phyloP scores from a whole-genome alignment of 306 rosid genomes.

The Benincasa hispida region DNA sequence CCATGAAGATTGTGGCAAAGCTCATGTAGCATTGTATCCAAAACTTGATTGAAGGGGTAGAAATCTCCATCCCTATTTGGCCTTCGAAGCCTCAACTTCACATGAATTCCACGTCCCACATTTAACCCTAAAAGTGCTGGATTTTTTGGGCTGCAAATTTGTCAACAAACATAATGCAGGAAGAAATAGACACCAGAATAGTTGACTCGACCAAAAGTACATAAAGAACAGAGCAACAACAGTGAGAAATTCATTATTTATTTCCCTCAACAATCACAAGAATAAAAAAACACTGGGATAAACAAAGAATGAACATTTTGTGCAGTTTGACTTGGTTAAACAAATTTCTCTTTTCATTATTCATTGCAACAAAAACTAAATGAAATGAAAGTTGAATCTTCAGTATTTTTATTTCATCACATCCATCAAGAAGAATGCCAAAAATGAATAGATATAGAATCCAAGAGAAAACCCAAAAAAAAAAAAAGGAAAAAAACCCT shows the following conservation, averaged over 20 bases:
- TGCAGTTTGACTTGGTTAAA: not conserved
- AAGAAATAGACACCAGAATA: not conserved
- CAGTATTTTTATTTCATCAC: not conserved
- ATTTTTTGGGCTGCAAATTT: slow-evolving; percentile 53
- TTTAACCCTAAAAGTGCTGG: slow-evolving; percentile 65
- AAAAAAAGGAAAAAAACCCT: no score
- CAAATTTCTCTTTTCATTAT: not conserved
- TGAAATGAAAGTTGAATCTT: not conserved
- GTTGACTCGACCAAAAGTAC: not conserved
- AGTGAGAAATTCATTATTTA: not conserved
- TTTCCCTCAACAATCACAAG: not conserved
- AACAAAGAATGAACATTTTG: not conserved
- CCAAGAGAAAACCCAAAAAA: not conserved
- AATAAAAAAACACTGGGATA: not conserved
- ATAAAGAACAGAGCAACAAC: not conserved
- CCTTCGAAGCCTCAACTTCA: slow-evolving; percentile 76
- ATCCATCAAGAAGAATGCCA: not conserved
- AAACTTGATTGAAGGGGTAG: slow-evolving; percentile 53
- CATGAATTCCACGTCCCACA: slow-evolving; percentile 63
- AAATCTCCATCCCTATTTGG: slow-evolving; percentile 58
- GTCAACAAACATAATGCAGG: not conserved
- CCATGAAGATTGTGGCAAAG: slow-evolving; percentile 80
- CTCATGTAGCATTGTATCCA: slow-evolving; percentile 96
- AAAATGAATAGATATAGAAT: not conserved
- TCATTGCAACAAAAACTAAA: not conserved